Evolutionary conservation across 768 basidiomycete species (phyloP).

Genomic region (Hortiboletus campestris): DNA sequence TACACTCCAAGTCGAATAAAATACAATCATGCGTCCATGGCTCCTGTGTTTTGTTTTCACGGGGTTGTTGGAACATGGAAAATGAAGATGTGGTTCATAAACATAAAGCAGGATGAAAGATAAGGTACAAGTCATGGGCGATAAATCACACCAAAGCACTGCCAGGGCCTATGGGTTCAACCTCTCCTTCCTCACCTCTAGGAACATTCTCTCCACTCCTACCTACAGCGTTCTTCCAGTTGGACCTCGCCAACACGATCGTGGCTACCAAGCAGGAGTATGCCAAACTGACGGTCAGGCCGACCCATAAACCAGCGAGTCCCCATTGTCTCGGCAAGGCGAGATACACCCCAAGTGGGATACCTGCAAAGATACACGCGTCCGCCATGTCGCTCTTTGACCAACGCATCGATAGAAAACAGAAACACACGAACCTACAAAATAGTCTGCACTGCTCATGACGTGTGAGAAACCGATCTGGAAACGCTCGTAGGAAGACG

Average conservation of each 20-base stretch:
- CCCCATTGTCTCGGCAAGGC: conserved; percentile 20
- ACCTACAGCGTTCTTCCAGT: conserved; percentile 13
- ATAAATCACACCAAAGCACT: not conserved
- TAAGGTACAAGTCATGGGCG: not conserved
- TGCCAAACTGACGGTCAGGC: conserved; percentile 21
- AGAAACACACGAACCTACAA: conserved; percentile 30
- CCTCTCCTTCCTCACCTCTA: not conserved
- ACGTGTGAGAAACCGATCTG: not conserved
- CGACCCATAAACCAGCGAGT: conserved; percentile 25
- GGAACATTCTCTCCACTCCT: not conserved
- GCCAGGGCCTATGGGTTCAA: not conserved
- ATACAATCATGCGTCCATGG: conserved; percentile 3
- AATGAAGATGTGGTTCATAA: not conserved
- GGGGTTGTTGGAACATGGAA: not conserved
- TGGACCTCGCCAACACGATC: conserved; percentile 17
- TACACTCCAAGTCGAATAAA: conserved; percentile 15
- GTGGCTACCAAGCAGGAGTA: conserved; percentile 20
- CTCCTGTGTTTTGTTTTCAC: not conserved
- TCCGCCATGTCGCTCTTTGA: not conserved
- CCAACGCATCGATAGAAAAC: not conserved
- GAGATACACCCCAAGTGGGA: conserved; percentile 28
- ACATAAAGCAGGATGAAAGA: not conserved
- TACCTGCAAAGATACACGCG: conserved; percentile 25
- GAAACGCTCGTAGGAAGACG: not conserved
- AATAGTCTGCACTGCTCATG: conserved; percentile 17